Conservation (phyloP, 2,329 filamentous ascomycete genomes). For the Passalora sequoiae region DNA sequence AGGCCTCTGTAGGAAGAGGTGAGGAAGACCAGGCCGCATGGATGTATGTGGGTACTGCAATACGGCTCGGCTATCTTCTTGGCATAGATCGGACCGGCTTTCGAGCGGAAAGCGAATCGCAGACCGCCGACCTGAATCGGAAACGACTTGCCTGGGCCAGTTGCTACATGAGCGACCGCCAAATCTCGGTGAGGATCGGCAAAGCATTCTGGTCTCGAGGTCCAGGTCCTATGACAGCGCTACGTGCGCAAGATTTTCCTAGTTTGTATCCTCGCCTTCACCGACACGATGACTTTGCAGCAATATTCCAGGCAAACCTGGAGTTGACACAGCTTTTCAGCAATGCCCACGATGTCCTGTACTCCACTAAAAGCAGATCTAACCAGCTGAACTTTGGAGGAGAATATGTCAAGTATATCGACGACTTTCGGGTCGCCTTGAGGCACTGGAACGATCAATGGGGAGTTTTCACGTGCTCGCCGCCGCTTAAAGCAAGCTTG, state of each 20-base stretch:
- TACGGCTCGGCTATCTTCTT: slow-evolving; percentile 33
- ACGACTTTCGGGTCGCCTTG: slow-evolving; percentile 32
- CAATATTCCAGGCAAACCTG: slow-evolving; percentile 32
- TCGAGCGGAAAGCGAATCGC: slow-evolving; percentile 26
- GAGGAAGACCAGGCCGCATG: slow-evolving; percentile 34
- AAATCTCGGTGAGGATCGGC: slow-evolving; percentile 32
- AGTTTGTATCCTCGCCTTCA: slow-evolving; percentile 26
- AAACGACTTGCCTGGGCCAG: slow-evolving; percentile 33
- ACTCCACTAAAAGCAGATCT: slow-evolving; percentile 31
- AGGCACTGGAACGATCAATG: slow-evolving; percentile 32
- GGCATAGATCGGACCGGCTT: slow-evolving; percentile 34
- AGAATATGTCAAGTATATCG: slow-evolving; percentile 35
- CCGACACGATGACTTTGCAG: slow-evolving; percentile 30
- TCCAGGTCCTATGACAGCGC: slow-evolving; percentile 32
- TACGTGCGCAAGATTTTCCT: slow-evolving; percentile 31
- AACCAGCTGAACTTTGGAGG: slow-evolving; percentile 33
- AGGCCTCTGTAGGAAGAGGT: slow-evolving; percentile 29
- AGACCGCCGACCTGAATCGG: slow-evolving; percentile 29
- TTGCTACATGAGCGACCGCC: slow-evolving; percentile 33
- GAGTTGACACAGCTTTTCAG: slow-evolving; percentile 34
- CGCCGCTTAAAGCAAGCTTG: slow-evolving; percentile 55
- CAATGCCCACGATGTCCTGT: slow-evolving; percentile 34
- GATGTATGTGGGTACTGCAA: slow-evolving; percentile 34
- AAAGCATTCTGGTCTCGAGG: slow-evolving; percentile 34
- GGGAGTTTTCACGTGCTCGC: slow-evolving; percentile 38